Conservation (phyloP, 2,329 filamentous ascomycete genomes). For the Daldinia eschscholtzii region DNA sequence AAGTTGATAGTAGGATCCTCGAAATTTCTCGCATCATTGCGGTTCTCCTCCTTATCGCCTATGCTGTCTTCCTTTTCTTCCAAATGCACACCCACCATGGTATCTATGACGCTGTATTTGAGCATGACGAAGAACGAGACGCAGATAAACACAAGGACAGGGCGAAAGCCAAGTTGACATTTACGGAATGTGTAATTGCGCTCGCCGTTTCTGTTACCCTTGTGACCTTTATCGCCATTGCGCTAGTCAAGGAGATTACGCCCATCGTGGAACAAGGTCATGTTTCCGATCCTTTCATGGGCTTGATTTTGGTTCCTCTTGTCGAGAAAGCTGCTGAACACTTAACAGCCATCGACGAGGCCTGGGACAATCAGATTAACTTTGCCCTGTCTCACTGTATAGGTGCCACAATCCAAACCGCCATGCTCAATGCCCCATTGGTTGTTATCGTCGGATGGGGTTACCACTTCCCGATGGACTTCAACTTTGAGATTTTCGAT, state of each 20-base stretch:
- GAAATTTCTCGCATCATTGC: constrained; percentile 78
- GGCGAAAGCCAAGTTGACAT: constrained; percentile 76
- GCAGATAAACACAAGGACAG: constrained; percentile 72
- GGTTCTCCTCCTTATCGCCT: constrained; percentile 77
- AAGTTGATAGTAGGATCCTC: constrained; percentile 66
- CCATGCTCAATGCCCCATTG: constrained; percentile 86
- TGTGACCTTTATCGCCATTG: constrained; percentile 80
- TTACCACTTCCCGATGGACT: constrained; percentile 75
- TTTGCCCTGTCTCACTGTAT: constrained; percentile 88
- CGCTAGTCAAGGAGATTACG: constrained; percentile 79
- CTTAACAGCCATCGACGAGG: constrained; percentile 85
- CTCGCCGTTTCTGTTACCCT: constrained; percentile 73
- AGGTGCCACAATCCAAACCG: constrained; percentile 89
- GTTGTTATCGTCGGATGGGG: constrained; percentile 89
- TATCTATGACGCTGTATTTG: constrained; percentile 80
- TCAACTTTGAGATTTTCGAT: constrained; percentile 91
- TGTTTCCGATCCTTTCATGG: constrained; percentile 68
- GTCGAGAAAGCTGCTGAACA: constrained; percentile 92
- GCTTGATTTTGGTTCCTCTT: constrained; percentile 82
- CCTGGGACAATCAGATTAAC: constrained; percentile 86
- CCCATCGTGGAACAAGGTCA: constrained; percentile 61
- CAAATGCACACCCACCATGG: constrained; percentile 82
- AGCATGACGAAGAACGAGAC: constrained; percentile 76
- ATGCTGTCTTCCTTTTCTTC: constrained; percentile 76
- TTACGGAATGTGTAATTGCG: constrained; percentile 78